Evolutionary conservation across 768 basidiomycete species (phyloP).

Genomic region (Lactarius evosmus): DNA sequence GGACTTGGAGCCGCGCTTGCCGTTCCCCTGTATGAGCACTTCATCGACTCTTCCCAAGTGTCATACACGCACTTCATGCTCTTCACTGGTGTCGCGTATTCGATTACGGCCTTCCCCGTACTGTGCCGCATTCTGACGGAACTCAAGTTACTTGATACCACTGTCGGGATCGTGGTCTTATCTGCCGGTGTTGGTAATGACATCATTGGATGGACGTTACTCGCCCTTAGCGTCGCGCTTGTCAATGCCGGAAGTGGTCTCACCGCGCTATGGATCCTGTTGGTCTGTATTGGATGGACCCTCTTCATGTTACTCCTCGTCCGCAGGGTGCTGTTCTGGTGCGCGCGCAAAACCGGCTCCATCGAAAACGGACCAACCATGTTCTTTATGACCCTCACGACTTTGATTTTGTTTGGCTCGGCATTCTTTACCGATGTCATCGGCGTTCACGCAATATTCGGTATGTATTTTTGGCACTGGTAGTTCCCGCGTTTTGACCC

Average conservation of each 20-base stretch:
- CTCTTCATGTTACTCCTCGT: slow-evolving; percentile 71
- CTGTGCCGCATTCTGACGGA: slow-evolving; percentile 87
- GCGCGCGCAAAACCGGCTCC: slow-evolving; percentile 76
- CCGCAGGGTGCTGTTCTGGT: slow-evolving; percentile 58
- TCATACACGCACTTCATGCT: slow-evolving; percentile 91
- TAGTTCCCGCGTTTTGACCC: neutral
- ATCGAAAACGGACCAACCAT: slow-evolving; percentile 80
- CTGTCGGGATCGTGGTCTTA: slow-evolving; percentile 88
- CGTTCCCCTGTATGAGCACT: slow-evolving; percentile 68
- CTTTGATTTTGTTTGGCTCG: slow-evolving; percentile 76
- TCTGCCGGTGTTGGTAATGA: slow-evolving; percentile 91
- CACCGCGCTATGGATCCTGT: slow-evolving; percentile 80
- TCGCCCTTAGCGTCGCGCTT: slow-evolving; percentile 88
- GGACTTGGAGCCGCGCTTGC: slow-evolving; percentile 73
- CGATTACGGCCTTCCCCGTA: slow-evolving; percentile 84
- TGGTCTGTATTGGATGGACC: slow-evolving; percentile 77
- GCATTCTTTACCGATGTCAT: slow-evolving; percentile 94
- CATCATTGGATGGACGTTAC: slow-evolving; percentile 71
- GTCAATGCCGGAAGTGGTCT: slow-evolving; percentile 85
- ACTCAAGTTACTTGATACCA: slow-evolving; percentile 86
- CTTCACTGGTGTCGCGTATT: slow-evolving; percentile 89
- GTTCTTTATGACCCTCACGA: slow-evolving; percentile 83
- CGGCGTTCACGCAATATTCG: slow-evolving; percentile 90
- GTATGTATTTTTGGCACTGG: slow-evolving; percentile 36
- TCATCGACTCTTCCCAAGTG: slow-evolving; percentile 56